Evolutionary conservation across 129 eudicot species (phyloP).

Genomic region (Glebionis coronaria): DNA sequence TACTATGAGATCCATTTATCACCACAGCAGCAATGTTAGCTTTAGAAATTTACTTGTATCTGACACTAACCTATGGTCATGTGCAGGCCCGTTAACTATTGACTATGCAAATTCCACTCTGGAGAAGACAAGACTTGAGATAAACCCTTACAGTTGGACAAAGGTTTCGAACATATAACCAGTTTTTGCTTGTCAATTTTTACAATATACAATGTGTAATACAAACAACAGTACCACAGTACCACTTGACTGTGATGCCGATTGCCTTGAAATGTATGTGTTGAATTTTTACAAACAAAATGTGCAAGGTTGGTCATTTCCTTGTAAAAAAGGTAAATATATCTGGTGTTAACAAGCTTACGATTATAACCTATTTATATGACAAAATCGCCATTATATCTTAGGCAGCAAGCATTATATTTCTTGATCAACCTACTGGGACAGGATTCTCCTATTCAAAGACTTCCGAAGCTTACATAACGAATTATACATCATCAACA

Average conservation of each 20-base stretch:
- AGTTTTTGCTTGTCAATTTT: neutral
- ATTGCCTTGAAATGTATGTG: neutral
- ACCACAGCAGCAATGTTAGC: neutral
- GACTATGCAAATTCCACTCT: too few relatives aligned
- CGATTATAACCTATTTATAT: neutral
- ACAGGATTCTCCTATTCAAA: constrained; percentile 35
- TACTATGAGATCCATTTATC: neutral
- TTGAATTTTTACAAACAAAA: neutral
- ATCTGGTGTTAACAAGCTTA: neutral
- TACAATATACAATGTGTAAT: neutral
- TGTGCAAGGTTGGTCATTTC: neutral
- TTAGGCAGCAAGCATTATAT: constrained; percentile 35
- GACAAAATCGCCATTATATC: neutral
- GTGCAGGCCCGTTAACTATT: too few relatives aligned
- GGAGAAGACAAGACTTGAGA: too few relatives aligned
- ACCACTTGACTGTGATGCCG: neutral
- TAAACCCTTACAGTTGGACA: too few relatives aligned
- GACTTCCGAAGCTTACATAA: constrained; percentile 8
- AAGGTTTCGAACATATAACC: neutral
- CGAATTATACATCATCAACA: constrained; percentile 22
- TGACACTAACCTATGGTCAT: constrained; percentile 4
- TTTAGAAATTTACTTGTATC: neutral
- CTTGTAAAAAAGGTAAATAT: neutral
- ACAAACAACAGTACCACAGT: neutral
- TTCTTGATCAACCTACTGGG: constrained; percentile 33